Base-by-base conservation (phyloP, 2,329 filamentous ascomycete species). In the Colletotrichum sp. region DNA sequence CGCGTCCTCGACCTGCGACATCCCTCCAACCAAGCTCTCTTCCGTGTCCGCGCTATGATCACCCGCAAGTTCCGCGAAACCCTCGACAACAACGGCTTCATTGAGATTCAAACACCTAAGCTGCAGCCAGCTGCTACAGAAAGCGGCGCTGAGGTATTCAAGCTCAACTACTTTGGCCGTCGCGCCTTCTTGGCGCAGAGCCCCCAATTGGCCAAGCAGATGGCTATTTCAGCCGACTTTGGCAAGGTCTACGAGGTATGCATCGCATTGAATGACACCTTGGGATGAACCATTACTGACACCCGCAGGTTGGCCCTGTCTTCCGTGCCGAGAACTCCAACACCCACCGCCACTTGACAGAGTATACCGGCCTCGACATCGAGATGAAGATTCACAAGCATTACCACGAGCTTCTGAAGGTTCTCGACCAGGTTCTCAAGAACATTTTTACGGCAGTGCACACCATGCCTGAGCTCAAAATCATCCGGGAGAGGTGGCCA, bases 301-400 rank as follows among this genome's bases (percentile, higher is more conserved):
- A 18, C 22, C 36, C 3, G 13, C 26, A 84, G 83, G 93, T 97
- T 78, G 95, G 95, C 18, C 93, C 95, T 3, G 96, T 98, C 8
- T 98, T 98, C 89, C 93, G 96, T 79, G 96, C 96, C 1, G 96
- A 98, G 83, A 98, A 98, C 87, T 98, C 95, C 82, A 98, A 98
- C 84, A 98, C 96, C 0, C 96, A 98, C 81, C 93, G 96, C 48
- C 96, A 98, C 83, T 89, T 98, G 88, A 98, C 96, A 1, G 96
- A 98, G 84, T 98, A 98, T 83, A 98, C 96, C 6, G 96, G 96
- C 71, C 89, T 98, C 34, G 96, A 98, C 89, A 85, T 98, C 22
- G 96, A 98, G 82, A 98, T 98, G 96, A 91, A 93, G 5, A 95
- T 98, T 78, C 93, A 96, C 66, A 92, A 95, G 80, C 93, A 98